Percentiles rank a stretch among this genome's conserved stretches.
These are phyloP conservation scores for Quillaja saponaria DNA, from an alignment of 306 rosid genomes.

Conservation along the genomic window DNA sequence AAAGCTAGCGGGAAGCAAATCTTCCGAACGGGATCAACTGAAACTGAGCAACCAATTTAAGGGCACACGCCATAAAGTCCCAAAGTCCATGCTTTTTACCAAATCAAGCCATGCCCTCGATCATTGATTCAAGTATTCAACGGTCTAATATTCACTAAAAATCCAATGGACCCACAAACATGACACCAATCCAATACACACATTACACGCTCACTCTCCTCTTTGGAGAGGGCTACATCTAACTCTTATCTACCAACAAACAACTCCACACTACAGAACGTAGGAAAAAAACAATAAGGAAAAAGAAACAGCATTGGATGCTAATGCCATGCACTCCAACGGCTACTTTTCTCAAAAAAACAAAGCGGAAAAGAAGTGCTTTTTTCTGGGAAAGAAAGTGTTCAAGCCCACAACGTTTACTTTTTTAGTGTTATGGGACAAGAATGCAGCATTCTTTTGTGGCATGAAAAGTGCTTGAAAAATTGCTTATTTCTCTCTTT, in stretches of 20 bases:
- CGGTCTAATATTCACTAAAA: conserved; percentile 32
- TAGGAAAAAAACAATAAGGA: conserved; percentile 7
- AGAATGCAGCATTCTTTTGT: conserved; percentile 18
- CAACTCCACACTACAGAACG: conserved; percentile 26
- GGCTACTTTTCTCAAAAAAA: conserved; percentile 32
- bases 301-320: conserved; percentile 38
- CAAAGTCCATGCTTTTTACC: conserved; percentile 28
- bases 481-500: conserved; percentile 16
- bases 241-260: conserved; percentile 30
- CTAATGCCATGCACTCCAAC: conserved; percentile 40
- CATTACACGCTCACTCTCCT: conserved; percentile 70
- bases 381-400: not conserved
- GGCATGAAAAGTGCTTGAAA: not conserved
- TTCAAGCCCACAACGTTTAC: conserved; percentile 37
- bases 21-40: conserved; percentile 11
- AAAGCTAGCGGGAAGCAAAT: not conserved
- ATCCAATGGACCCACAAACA: conserved; percentile 14
- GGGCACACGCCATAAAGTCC: conserved; percentile 27
- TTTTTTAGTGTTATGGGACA: conserved; percentile 21
- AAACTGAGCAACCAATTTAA: conserved; percentile 13
- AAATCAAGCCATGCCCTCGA: not conserved
- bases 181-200: conserved; percentile 13
- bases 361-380: not conserved
- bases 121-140: conserved; percentile 14
- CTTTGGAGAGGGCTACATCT: conserved; percentile 70